phyloP scores from a whole-genome alignment of 495 filamentous ascomycete species.

The Trichocladium antarcticum region DNA sequence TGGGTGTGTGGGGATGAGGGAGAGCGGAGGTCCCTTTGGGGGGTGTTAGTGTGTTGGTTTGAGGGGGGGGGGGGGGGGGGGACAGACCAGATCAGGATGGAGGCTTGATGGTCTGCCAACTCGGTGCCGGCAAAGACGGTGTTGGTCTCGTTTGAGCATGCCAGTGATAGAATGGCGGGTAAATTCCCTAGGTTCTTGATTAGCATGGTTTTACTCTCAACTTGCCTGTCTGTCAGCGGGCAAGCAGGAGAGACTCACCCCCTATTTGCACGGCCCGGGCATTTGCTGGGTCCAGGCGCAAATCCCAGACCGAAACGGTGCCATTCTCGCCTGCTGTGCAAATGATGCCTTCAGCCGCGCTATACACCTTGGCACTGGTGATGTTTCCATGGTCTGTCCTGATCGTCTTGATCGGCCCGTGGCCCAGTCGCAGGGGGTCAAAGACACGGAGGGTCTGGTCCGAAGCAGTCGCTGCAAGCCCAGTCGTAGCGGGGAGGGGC shows the following conservation, averaged over 20 bases:
- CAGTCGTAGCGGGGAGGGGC: conserved; percentile 33
- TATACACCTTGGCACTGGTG: conserved; percentile 44
- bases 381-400: conserved; percentile 42
- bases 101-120: conserved; percentile 57
- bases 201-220: conserved; percentile 32
- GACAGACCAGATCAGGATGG: conserved; percentile 61
- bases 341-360: conserved; percentile 32
- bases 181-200: not conserved
- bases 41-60: not conserved
- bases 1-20: conserved; percentile 41
- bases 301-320: conserved; percentile 47
- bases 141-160: conserved; percentile 46
- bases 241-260: conserved; percentile 29
- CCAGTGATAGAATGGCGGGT: conserved; percentile 55
- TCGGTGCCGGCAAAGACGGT: conserved; percentile 70
- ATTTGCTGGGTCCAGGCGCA: conserved; percentile 30
- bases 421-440: conserved; percentile 36
- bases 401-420: conserved; percentile 32
- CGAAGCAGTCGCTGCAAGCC: conserved; percentile 40
- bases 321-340: conserved; percentile 55
- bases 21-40: conserved; percentile 55
- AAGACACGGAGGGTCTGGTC: conserved; percentile 48
- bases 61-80: not conserved
- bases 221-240: conserved; percentile 34
- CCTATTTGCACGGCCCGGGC: conserved; percentile 29